A percentile compares a stretch with the other conserved stretches of the same genome.
phyloP scores from a whole-genome alignment of 2,329 filamentous ascomycete species.

The Pseudocercospora eumusae region DNA sequence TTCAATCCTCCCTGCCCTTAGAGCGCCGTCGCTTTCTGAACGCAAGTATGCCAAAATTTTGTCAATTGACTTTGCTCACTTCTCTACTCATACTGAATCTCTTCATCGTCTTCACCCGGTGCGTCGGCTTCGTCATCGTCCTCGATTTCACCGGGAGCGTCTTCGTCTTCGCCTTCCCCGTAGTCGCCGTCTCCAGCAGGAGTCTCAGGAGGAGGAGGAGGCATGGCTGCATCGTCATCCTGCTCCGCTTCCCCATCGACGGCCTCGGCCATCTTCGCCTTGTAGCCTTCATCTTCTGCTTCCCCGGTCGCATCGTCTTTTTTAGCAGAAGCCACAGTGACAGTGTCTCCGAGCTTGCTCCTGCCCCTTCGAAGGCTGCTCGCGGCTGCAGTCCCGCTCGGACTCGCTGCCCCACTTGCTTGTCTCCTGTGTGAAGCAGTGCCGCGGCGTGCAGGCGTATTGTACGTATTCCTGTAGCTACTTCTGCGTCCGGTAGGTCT shows the following conservation, averaged over 20 bases:
- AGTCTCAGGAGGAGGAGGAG: conserved; percentile 8
- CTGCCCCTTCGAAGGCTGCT: conserved; percentile 41
- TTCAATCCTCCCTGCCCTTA: neutral
- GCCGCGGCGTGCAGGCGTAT: conserved; percentile 32
- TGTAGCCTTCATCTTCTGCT: conserved; percentile 7
- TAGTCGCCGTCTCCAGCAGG: conserved; percentile 8
- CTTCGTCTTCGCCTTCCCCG: conserved; percentile 27
- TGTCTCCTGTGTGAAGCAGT: conserved; percentile 13
- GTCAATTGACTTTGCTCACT: neutral
- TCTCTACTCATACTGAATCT: conserved; percentile 35
- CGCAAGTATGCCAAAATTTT: neutral
- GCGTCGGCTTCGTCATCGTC: conserved; percentile 29
- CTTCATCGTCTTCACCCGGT: conserved; percentile 32
- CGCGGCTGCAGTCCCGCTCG: conserved; percentile 16
- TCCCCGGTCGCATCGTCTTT: conserved; percentile 35
- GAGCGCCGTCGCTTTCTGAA: neutral
- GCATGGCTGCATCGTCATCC: conserved; percentile 25
- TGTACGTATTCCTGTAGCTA: conserved; percentile 28
- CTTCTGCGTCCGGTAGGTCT: conserved; percentile 35
- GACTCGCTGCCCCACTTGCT: conserved; percentile 5
- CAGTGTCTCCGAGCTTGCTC: conserved; percentile 48
- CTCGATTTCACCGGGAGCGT: conserved; percentile 27
- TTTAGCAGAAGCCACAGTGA: conserved; percentile 30
- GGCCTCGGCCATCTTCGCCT: conserved; percentile 21
- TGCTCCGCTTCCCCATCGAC: conserved; percentile 33